phyloP scores from a whole-genome alignment of 805 yeast genomes.

The Saccharomycopsis sp. region DNA sequence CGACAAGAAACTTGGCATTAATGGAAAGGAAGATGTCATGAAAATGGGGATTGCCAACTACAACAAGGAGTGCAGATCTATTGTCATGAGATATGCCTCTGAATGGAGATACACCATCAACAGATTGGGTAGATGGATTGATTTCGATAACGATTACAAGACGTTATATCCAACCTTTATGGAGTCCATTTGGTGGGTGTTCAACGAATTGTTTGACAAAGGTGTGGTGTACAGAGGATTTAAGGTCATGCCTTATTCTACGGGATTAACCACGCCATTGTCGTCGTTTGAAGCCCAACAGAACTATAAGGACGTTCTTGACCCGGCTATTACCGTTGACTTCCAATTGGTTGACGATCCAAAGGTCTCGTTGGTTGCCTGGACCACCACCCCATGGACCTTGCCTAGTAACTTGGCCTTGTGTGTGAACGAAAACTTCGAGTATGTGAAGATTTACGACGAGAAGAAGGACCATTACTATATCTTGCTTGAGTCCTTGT shows the following conservation, averaged over 20 bases:
- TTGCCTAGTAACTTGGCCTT: constrained; percentile 89
- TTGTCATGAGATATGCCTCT: constrained; percentile 93
- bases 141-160: constrained; percentile 96
- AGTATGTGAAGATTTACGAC: constrained; percentile 86
- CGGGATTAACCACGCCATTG: constrained; percentile 93
- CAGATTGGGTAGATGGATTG: constrained; percentile 98
- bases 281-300: constrained; percentile 98
- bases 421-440: constrained; percentile 86
- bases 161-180: constrained; percentile 91
- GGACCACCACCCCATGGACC: constrained; percentile 99
- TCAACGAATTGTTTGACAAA: constrained; percentile 79
- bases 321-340: constrained; percentile 92
- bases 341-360: constrained; percentile 79
- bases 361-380: constrained; percentile 80
- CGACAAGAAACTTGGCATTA: constrained; percentile 92
- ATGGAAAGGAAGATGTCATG: constrained; percentile 91
- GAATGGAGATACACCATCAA: constrained; percentile 94
- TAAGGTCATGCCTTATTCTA: constrained; percentile 98
- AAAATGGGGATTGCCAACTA: constrained; percentile 89
- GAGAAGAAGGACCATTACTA: constrained; percentile 77
- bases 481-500: constrained; percentile 76
- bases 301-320: constrained; percentile 93
- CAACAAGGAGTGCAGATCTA: constrained; percentile 89
- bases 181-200: constrained; percentile 99
- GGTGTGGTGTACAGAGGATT: constrained; percentile 89